Base-by-base conservation (phyloP, 768 basidiomycete genomes). In the Podaxis sp. region DNA sequence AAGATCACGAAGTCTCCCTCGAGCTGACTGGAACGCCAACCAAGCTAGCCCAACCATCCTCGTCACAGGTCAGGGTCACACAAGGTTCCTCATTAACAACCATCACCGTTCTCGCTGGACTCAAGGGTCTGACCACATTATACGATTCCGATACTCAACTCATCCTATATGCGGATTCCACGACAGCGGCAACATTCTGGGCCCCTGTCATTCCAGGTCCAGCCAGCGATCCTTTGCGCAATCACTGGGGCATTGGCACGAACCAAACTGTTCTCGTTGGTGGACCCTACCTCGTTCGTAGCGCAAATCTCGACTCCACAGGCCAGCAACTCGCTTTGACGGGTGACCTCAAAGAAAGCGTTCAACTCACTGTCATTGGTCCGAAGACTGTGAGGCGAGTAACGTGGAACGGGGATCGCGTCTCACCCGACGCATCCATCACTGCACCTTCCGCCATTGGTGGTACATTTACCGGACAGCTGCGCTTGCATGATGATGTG, bases 231-330 rank as follows among this genome's bases (percentile, higher is more conserved):
- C 76, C 80, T 12, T 78, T 88, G 60, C 76, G 76, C 46, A 85
- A 83, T 66, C 93, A 79, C 78, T 93, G 88, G 87, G 79, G 85
- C 57, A 75, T 91, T 56, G 91, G 92, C 28, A 87, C 88, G 24
- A 92, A 93, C 67, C 71, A 79, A 3, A 84, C 88, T 11, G 78
- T 90, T 26, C 77, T 95, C 0, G 79, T 89, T 26, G 84, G 84
- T 22, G 87, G 87, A 0, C 87, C 87, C 0, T 84, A 88, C 66
- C 80, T 89, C 36, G 86, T 88, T 5, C 84, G 87, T 28, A 81
- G 74, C 41, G 87, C 85, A 0, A 74, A 74, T 15, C 75, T 88
- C 46, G 73, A 73, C 3, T 62, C 60, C 11, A 33, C 53, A 26
- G 80, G 81, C 60, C 82, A 72, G 65, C 78, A 54, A 8, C 83